phyloP scores from a whole-genome alignment of 345 rosid genomes.

The Eucalyptus sp. region DNA sequence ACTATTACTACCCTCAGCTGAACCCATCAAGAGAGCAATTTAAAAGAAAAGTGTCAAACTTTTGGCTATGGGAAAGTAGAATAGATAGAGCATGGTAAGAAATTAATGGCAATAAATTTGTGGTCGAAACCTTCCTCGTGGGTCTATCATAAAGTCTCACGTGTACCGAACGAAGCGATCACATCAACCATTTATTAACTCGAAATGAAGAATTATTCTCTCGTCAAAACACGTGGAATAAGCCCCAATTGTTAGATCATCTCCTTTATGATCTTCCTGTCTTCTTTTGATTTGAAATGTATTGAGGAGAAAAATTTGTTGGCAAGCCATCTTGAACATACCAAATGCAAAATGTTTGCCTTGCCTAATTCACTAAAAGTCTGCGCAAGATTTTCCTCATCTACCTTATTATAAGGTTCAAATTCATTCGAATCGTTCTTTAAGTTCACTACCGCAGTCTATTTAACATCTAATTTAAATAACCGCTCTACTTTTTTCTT shows the following conservation, averaged over 20 bases:
- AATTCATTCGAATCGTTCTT: not conserved
- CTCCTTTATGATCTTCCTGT: fast-evolving
- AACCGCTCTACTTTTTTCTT: not conserved
- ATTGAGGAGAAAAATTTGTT: not conserved
- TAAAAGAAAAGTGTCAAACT: not conserved
- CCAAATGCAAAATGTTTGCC: not conserved
- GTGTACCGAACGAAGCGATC: not conserved
- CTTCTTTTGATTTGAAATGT: not conserved
- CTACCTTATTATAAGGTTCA: not conserved
- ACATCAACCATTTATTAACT: not conserved
- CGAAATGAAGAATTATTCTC: not conserved
- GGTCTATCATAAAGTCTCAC: not conserved
- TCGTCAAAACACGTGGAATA: not conserved
- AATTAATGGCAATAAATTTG: not conserved
- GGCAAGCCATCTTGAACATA: not conserved
- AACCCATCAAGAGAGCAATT: not conserved
- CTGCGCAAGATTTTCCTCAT: not conserved
- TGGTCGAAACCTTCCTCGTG: not conserved
- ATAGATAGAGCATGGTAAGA: not conserved
- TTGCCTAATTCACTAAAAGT: not conserved
- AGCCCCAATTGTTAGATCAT: not conserved
- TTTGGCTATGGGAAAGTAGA: not conserved
- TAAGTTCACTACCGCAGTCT: not conserved
- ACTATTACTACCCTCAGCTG: not conserved
- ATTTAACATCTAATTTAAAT: not conserved